Percentiles rank a stretch among this genome's conserved stretches.
Evolutionary conservation across 2,329 filamentous ascomycete species (phyloP).

Genomic region (Trichophyton simii): DNA sequence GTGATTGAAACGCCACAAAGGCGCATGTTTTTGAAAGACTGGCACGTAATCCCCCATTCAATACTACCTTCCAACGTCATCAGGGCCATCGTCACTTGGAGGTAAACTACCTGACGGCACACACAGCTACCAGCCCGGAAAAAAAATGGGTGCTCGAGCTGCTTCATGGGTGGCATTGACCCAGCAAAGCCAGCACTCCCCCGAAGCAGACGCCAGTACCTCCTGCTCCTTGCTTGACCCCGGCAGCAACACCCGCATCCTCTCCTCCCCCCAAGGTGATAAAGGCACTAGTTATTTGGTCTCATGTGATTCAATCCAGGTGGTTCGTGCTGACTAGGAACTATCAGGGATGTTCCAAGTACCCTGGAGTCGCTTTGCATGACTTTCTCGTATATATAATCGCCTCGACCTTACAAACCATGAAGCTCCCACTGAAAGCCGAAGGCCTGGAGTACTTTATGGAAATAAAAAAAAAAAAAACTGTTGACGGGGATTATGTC

Average conservation of each 20-base stretch:
- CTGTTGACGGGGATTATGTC: background rate
- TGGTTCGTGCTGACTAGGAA: slow-evolving; percentile 2
- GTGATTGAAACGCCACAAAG: background rate
- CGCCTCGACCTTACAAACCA: background rate
- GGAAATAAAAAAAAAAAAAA: background rate
- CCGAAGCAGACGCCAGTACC: background rate
- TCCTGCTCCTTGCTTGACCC: background rate
- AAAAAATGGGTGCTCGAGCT: background rate
- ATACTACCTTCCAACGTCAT: background rate
- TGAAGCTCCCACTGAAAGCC: background rate
- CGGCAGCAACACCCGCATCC: background rate
- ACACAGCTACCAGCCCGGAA: background rate
- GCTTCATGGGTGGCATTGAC: background rate
- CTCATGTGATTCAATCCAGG: slow-evolving; percentile 1
- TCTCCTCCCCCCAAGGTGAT: background rate
- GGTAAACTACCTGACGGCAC: background rate
- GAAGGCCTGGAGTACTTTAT: too few species aligned
- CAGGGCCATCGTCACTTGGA: background rate
- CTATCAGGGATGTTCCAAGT: background rate
- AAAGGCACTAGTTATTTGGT: background rate
- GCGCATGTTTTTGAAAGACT: background rate
- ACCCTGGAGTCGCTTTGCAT: background rate
- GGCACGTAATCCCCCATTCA: background rate
- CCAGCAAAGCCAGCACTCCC: background rate
- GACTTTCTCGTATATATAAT: background rate